Percentiles rank a stretch among this genome's conserved stretches.
Evolutionary conservation across 2,329 filamentous ascomycete genomes (phyloP).

Genomic region (Ophiostoma novo-ulmi): DNA sequence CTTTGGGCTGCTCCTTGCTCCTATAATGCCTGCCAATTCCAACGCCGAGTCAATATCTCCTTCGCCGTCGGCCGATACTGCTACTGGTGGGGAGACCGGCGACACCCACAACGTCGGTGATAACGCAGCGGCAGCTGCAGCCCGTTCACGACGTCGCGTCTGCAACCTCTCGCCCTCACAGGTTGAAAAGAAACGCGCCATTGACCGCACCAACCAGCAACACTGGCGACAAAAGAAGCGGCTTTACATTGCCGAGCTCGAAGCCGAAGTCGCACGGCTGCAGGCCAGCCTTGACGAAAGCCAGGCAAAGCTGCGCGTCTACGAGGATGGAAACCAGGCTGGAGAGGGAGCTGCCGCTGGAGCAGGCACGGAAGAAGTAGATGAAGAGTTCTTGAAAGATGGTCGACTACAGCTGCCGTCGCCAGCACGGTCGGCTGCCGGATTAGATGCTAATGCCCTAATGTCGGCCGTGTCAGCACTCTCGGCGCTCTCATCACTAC

Average conservation of each 20-base stretch:
- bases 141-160: conserved; percentile 18
- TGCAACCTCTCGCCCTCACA: conserved; percentile 66
- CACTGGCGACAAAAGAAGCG: conserved; percentile 22
- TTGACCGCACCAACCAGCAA: conserved; percentile 22
- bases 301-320: conserved; percentile 4
- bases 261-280: conserved; percentile 19
- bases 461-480: conserved; percentile 3
- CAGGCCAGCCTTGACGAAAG: conserved; percentile 16
- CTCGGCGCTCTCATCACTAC: not conserved
- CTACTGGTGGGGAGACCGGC: not conserved
- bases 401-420: not conserved
- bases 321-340: conserved; percentile 2
- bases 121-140: not conserved
- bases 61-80: not conserved
- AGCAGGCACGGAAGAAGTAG: not conserved
- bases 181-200: conserved; percentile 61
- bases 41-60: not conserved
- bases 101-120: not conserved
- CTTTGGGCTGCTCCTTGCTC: not conserved
- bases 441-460: not conserved
- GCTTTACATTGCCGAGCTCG: conserved; percentile 18
- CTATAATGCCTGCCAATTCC: not conserved
- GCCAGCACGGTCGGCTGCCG: not conserved
- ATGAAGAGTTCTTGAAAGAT: not conserved
- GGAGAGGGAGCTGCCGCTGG: not conserved